Evolutionary conservation across 768 basidiomycete genomes (phyloP), one percentile per base, ranked within the genome.

Genomic region (Podaxis mareebaensis): DNA sequence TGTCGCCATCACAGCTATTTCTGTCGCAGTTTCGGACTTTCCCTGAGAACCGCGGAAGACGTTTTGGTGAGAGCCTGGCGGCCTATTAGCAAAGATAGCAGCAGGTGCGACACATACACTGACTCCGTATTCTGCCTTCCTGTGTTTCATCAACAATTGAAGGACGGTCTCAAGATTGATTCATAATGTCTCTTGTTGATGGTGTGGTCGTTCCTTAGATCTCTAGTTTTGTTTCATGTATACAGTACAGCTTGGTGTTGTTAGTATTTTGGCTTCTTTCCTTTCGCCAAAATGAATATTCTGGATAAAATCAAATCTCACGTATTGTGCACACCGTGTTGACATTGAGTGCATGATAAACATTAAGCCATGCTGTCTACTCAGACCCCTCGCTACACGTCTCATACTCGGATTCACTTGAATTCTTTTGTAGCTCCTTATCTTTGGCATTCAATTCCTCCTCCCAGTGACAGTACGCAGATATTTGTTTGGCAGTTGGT

Each of bases 61-160:
- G 11, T 77, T 93, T 30, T 72, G 78, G 17, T 81, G 88, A 85
- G 58, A 92, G 95, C 64, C 88, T 95, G 39, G 94, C 92, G 0
- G 84, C 91, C 63, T 81, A 87, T 83, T 98, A 28, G 93, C 93
- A 65, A 81, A 78, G 12, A 84, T 90, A 42, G 88, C 96, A 20
- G 88, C 87, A 26, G 90, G 91, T 70, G 79, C 88, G 0, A 78
- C 84, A 4, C 96, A 99, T 71, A 95, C 96, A 0, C 95, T 95
- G 0, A 91, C 93, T 6, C 81, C 98, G 39, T 98, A 98, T 79
- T 12, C 12, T 40, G 5, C 39, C 7, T 8, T 22, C 3, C n/a
- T 22, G 20, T 22, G 7, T 8, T 5, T 48, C 15, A 10, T n/a
- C 4, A 1, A 7, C 8, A 24, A 10, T 24, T 24, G 22, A 42